Evolutionary conservation across 768 basidiomycete genomes (phyloP), one percentile per base, ranked within the genome.

Genomic region (Tephrocybe sp.): DNA sequence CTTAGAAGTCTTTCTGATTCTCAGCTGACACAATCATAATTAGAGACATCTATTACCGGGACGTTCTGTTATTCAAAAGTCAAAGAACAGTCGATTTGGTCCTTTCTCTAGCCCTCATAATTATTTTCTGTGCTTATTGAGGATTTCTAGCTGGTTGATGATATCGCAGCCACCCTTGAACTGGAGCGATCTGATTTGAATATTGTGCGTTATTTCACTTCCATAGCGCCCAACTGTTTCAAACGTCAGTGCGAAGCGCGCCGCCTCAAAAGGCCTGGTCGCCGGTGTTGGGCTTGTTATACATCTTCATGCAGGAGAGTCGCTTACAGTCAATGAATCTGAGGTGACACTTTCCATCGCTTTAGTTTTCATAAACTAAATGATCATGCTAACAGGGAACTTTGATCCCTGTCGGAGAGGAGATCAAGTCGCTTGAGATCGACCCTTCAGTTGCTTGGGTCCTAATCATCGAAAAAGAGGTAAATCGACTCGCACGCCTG

Each of bases 381-480:
- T 19, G 20, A 26, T 26, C 26, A n/a, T 20, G 35, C 9, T 7
- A 22, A 2, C 48, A 95, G 92, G 84, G 83, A 2, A 74, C 81
- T 0, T 72, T 96, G 19, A 90, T 96, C 49, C 94, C 93, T 2
- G 74, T 79, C 1, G 78, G 79, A 33, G 90, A 92, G 60, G 81
- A 85, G 41, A 85, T 98, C 39, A 65, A 72, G 13, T 71, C 74
- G 0, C 80, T 94, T 49, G 72, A 75, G n/a, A 59, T 87, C 3
- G 64, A 73, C n/a, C 68, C 74, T 9, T 64, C 75, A 35, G 60
- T 92, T 11, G 56, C 75, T 1, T 98, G 92, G 90, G 78, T 98
- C 5, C 72, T 98, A 13, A 72, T 98, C 4, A 76, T 98, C 14
- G 97, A 99, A 69, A 99, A 99, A 72, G 97, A 99, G 71, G 96